A percentile compares a stretch with the other conserved stretches of the same genome.
Conservation (phyloP, 202 grass and related monocot species). For the Saccharum hybrid region DNA sequence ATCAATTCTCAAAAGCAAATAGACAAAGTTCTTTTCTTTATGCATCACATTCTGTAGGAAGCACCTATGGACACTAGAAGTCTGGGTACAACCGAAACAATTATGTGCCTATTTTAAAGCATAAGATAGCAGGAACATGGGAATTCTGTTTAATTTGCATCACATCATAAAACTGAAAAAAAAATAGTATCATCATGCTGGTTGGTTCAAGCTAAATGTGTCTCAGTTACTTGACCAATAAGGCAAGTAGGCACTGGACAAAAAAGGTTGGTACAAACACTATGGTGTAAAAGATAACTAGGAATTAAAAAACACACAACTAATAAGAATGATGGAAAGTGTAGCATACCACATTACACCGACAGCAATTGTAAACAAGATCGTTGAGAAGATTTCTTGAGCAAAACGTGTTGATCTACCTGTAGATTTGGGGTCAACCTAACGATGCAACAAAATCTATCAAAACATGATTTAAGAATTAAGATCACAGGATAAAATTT, state of each 20-base stretch:
- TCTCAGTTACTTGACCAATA: conserved; percentile 12
- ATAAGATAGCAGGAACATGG: conserved; percentile 1
- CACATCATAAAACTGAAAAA: conserved; percentile 16
- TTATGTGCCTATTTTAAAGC: conserved; percentile 19
- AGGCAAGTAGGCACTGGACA: conserved; percentile 15
- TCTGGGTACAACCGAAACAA: conserved; percentile 13
- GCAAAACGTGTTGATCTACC: conserved; percentile 84
- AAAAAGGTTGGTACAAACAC: conserved; percentile 18
- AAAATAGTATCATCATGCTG: conserved; percentile 11
- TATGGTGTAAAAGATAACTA: conserved; percentile 21
- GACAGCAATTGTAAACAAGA: conserved; percentile 80
- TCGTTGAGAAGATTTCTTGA: conserved; percentile 85
- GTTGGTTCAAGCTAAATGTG: conserved; percentile 28
- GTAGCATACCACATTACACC: conserved; percentile 79
- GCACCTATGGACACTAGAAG: conserved; percentile 6
- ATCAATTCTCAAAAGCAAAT: background rate
- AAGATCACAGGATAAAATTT: conserved; percentile 35
- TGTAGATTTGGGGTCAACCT: conserved; percentile 95
- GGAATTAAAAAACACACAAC: conserved; percentile 23
- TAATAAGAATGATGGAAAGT: conserved; percentile 27
- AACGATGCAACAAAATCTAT: conserved; percentile 45
- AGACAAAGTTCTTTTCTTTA: conserved; percentile 1
- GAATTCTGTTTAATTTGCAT: conserved; percentile 15
- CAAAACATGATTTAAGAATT: conserved; percentile 31
- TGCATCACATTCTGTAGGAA: conserved; percentile 13